Percentiles rank a stretch among this genome's conserved stretches.
Conservation (phyloP, 202 grass and related monocot species). For the Panicum virgatum region DNA sequence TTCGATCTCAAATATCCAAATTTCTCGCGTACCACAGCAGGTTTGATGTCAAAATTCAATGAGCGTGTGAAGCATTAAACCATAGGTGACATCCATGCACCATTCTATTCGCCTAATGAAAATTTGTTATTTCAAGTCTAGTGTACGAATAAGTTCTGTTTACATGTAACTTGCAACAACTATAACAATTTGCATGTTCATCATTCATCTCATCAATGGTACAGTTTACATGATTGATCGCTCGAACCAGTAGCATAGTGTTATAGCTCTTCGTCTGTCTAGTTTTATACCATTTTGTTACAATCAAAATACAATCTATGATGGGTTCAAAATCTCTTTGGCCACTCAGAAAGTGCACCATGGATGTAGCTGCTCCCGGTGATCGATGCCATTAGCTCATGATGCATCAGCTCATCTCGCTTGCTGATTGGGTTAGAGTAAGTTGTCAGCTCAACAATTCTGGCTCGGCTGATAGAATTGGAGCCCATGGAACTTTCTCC, state of each 20-base stretch:
- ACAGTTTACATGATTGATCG: slow-evolving; percentile 23
- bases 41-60: not conserved
- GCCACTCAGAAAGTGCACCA: slow-evolving; percentile 25
- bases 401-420: slow-evolving; percentile 8
- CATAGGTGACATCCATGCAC: not conserved
- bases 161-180: slow-evolving; percentile 8
- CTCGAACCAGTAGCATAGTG: not conserved
- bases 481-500: slow-evolving; percentile 1
- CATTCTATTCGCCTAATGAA: not conserved
- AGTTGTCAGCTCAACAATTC: slow-evolving; percentile 25
- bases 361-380: not conserved
- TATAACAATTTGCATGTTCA: slow-evolving; percentile 13
- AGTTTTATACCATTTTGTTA: slow-evolving; percentile 33
- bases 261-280: not conserved
- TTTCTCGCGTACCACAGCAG: too few relatives aligned
- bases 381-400: not conserved
- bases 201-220: not conserved
- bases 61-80: not conserved
- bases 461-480: not conserved
- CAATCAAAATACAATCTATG: slow-evolving; percentile 18
- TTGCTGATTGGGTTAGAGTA: not conserved
- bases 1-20: too few relatives aligned
- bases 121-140: not conserved
- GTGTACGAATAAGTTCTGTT: not conserved
- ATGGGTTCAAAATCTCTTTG: slow-evolving; percentile 51